These are phyloP conservation scores for Arabidopsis suecica DNA, from an alignment of 345 rosid species.

Conservation along the genomic window DNA sequence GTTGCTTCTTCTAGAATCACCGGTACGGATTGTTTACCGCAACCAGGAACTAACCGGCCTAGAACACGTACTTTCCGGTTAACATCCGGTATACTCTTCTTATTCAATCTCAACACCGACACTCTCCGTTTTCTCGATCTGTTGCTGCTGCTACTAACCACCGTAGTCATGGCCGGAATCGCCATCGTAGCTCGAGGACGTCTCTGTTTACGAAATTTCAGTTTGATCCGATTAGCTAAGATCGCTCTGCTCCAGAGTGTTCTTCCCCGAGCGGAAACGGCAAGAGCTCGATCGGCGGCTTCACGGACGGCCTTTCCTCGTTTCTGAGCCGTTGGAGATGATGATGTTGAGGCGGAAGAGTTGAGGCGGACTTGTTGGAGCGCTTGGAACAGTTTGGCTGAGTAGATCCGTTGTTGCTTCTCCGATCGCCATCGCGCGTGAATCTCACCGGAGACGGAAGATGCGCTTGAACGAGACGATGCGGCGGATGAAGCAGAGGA, in stretches of 20 bases:
- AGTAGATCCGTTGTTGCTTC: constrained; percentile 76
- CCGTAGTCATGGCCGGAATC: constrained; percentile 5
- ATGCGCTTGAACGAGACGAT: constrained; percentile 15
- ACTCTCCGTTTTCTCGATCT: constrained; percentile 69
- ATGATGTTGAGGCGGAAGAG: constrained; percentile 47
- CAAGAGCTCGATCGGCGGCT: constrained; percentile 82
- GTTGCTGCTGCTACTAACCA: constrained; percentile 36
- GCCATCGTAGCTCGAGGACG: constrained; percentile 49
- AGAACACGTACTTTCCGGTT: constrained; percentile 82
- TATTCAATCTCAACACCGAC: constrained; percentile 64
- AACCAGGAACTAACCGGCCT: constrained; percentile 95
- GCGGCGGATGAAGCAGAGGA: constrained; percentile 18
- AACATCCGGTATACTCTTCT: constrained; percentile 67
- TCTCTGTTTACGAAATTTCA: constrained; percentile 78
- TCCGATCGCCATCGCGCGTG: constrained; percentile 75
- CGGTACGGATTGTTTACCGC: constrained; percentile 83
- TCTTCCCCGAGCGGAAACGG: constrained; percentile 82
- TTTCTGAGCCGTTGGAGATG: constrained; percentile 68
- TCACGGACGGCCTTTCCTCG: constrained; percentile 79
- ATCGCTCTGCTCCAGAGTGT: constrained; percentile 96
- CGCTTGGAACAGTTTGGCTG: constrained; percentile 77
- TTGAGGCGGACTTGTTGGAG: constrained; percentile 58
- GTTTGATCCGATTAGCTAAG: constrained; percentile 72
- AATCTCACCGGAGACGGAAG: constrained; percentile 27
- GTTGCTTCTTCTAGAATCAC: constrained; percentile 93